phyloP scores from a whole-genome alignment of 1,139 yeast species.

The Candida tropicalis region DNA sequence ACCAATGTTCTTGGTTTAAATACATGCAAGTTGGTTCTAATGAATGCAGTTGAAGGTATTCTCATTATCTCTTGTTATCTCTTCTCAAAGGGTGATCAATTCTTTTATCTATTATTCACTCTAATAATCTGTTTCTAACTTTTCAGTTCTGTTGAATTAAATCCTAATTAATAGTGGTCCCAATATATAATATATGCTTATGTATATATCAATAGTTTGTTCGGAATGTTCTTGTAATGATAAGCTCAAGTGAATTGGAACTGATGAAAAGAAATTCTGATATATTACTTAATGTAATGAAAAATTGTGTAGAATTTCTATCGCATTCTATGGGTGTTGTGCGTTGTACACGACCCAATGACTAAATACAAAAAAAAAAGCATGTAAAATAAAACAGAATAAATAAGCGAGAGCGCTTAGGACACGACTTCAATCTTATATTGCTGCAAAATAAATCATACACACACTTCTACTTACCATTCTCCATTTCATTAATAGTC shows the following conservation, averaged over 20 bases:
- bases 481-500: conserved; percentile 16
- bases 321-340: not conserved
- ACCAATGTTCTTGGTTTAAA: conserved; percentile 1
- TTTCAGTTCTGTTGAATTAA: too few species aligned
- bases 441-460: not conserved
- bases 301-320: conserved; percentile 4
- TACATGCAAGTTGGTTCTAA: conserved; percentile 6
- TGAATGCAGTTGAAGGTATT: conserved; percentile 5
- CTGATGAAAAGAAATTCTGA: conserved; percentile 2
- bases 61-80: conserved; percentile 7
- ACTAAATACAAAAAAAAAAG: too few species aligned
- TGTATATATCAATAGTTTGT: too few species aligned
- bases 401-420: not conserved
- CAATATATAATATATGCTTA: not conserved
- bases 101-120: too few species aligned
- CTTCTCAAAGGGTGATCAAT: not conserved
- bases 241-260: not conserved
- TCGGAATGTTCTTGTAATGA: too few species aligned
- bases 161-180: too few species aligned
- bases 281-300: not conserved
- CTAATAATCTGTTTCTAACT: too few species aligned
- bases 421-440: too few species aligned
- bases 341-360: not conserved
- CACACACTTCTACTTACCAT: not conserved
- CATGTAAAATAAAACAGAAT: conserved; percentile 5